A percentile compares a stretch with the other conserved stretches of the same genome.
phyloP scores from a whole-genome alignment of 1,139 yeast species.

The Suhomyces bokatorum region DNA sequence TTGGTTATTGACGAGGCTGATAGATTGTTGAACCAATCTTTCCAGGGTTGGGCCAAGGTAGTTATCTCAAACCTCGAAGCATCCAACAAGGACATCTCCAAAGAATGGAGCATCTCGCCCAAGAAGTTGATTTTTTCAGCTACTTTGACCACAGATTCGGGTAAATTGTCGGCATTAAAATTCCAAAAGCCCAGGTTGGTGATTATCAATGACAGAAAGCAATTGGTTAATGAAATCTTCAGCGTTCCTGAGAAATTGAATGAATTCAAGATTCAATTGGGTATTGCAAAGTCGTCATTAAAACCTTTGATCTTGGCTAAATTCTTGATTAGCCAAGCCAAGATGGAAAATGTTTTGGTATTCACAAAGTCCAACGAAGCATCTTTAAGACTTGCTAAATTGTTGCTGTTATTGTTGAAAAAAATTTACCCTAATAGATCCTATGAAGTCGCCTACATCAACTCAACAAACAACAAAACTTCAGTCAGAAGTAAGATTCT shows the following conservation, averaged over 20 bases:
- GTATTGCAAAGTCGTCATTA: slow-evolving; percentile 56
- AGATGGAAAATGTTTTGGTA: slow-evolving; percentile 49
- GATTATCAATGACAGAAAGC: slow-evolving; percentile 61
- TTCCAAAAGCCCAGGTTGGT: slow-evolving; percentile 70
- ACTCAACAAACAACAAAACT: slow-evolving; percentile 50
- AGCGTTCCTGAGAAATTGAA: slow-evolving; percentile 55
- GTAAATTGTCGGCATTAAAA: slow-evolving; percentile 70
- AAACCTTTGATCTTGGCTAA: slow-evolving; percentile 75
- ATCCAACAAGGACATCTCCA: slow-evolving; percentile 17
- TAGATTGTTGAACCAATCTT: slow-evolving; percentile 81
- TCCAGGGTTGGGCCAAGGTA: slow-evolving; percentile 87
- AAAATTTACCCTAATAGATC: slow-evolving; percentile 20
- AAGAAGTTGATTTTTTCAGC: slow-evolving; percentile 85
- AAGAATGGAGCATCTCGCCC: slow-evolving; percentile 31
- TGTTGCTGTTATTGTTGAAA: slow-evolving; percentile 51
- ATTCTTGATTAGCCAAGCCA: slow-evolving; percentile 41
- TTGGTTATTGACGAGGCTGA: slow-evolving; percentile 95
- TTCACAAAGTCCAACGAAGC: slow-evolving; percentile 89
- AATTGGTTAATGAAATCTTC: slow-evolving; percentile 52
- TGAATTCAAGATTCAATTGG: slow-evolving; percentile 52
- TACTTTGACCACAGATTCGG: slow-evolving; percentile 91
- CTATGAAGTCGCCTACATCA: slow-evolving; percentile 29
- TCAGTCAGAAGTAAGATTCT: slow-evolving; percentile 47
- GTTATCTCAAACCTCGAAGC: slow-evolving; percentile 53
- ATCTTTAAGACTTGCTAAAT: slow-evolving; percentile 68